phyloP scores from a whole-genome alignment of 2,329 filamentous ascomycete genomes.

The Albophoma yamanashiensis region DNA sequence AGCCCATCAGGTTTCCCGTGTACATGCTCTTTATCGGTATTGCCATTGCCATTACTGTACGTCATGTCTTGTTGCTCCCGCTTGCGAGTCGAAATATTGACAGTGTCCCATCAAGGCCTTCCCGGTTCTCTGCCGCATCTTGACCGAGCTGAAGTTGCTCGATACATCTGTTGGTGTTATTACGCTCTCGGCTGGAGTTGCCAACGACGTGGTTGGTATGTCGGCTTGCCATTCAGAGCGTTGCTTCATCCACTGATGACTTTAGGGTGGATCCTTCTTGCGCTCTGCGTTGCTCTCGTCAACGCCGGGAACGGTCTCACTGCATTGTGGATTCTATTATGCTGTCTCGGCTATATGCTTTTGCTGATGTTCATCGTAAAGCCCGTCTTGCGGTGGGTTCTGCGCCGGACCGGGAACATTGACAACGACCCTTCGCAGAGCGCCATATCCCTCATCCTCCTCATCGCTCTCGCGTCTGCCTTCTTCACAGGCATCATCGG shows the following conservation, averaged over 20 bases:
- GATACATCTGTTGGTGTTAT: slow-evolving; percentile 77
- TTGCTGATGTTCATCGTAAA: slow-evolving; percentile 65
- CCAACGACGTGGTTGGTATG: slow-evolving; percentile 60
- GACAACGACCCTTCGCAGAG: slow-evolving; percentile 82
- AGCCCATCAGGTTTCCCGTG: slow-evolving; percentile 36
- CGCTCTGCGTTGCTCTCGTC: slow-evolving; percentile 84
- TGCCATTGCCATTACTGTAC: slow-evolving; percentile 73
- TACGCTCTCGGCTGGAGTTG: slow-evolving; percentile 80
- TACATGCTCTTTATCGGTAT: slow-evolving; percentile 76
- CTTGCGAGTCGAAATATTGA: background rate
- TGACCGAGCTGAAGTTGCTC: slow-evolving; percentile 83
- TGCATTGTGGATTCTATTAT: slow-evolving; percentile 75
- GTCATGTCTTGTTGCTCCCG: background rate
- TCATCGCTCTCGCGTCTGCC: slow-evolving; percentile 67
- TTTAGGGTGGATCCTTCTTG: slow-evolving; percentile 69
- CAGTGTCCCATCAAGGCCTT: slow-evolving; percentile 38
- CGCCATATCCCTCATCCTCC: slow-evolving; percentile 71
- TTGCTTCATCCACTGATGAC: background rate
- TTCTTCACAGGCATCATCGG: slow-evolving; percentile 89
- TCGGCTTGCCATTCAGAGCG: background rate
- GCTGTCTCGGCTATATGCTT: slow-evolving; percentile 62
- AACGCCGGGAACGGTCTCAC: slow-evolving; percentile 77
- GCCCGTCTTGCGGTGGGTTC: slow-evolving; percentile 63
- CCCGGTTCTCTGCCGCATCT: slow-evolving; percentile 84
- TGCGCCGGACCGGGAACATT: slow-evolving; percentile 64